Evolutionary conservation across 1,284 basidiomycete species (phyloP).

Genomic region (Sporisorium reilianum): DNA sequence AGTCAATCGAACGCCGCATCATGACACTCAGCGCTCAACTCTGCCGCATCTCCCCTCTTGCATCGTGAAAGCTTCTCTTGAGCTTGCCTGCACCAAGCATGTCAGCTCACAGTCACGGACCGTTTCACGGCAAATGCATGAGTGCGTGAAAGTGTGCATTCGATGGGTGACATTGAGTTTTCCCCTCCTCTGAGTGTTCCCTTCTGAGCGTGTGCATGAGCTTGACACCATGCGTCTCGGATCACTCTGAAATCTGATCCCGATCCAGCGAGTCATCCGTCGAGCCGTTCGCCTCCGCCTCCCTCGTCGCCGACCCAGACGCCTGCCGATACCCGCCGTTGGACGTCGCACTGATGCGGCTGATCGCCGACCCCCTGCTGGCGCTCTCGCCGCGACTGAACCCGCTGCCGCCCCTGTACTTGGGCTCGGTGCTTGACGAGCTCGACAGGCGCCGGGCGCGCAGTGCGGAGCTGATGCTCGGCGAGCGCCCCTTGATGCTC

Average conservation of each 20-base stretch:
- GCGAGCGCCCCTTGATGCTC: slow-evolving; percentile 33
- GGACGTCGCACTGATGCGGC: slow-evolving; percentile 21
- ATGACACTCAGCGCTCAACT: too few species aligned
- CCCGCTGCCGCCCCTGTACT: slow-evolving; percentile 20
- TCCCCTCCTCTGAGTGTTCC: background rate
- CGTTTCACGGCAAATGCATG: too few species aligned
- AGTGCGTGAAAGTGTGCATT: too few species aligned
- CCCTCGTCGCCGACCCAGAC: too few species aligned
- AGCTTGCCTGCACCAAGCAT: background rate
- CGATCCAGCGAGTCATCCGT: background rate
- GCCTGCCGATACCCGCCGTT: too few species aligned
- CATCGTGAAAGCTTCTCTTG: too few species aligned
- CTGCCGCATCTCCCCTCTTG: too few species aligned
- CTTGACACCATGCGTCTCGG: background rate
- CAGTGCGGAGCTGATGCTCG: slow-evolving; percentile 22
- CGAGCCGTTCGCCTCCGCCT: background rate
- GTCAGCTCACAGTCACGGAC: background rate
- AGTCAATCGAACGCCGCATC: too few species aligned
- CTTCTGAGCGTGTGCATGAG: too few species aligned
- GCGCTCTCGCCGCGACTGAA: slow-evolving; percentile 18
- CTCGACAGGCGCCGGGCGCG: slow-evolving; percentile 21
- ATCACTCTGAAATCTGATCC: background rate
- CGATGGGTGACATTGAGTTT: too few species aligned
- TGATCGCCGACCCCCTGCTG: slow-evolving; percentile 27
- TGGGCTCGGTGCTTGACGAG: slow-evolving; percentile 6